phyloP scores from a whole-genome alignment of 768 basidiomycete species.

The Tulasnella sp. region DNA sequence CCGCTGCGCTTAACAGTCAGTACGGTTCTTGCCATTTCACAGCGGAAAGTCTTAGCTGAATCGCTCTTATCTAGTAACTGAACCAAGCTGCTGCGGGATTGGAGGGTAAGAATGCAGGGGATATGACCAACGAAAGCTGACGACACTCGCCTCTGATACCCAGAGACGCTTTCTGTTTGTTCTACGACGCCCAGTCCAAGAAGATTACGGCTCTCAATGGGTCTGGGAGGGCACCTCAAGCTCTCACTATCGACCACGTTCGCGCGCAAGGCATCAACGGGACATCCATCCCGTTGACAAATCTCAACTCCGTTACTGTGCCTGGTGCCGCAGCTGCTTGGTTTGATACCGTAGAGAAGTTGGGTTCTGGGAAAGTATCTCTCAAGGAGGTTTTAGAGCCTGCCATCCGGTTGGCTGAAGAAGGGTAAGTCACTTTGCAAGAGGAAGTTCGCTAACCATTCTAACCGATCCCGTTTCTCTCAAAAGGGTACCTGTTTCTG shows the following conservation, averaged over 20 bases:
- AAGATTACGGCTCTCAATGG: constrained; percentile 87
- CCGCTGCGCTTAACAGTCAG: constrained; percentile 75
- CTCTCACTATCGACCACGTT: constrained; percentile 69
- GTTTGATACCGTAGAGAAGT: constrained; percentile 79
- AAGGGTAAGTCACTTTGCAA: constrained; percentile 55
- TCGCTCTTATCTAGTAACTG: constrained; percentile 21
- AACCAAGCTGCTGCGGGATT: constrained; percentile 76
- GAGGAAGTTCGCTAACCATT: not conserved
- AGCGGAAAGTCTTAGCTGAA: not conserved
- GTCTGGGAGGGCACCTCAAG: constrained; percentile 81
- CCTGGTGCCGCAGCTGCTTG: constrained; percentile 91
- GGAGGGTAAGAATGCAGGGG: constrained; percentile 61
- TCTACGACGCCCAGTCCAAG: constrained; percentile 80
- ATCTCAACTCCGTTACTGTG: constrained; percentile 63
- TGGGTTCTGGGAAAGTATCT: constrained; percentile 71
- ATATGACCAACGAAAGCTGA: constrained; percentile 30
- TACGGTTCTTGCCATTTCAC: not conserved
- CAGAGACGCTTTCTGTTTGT: constrained; percentile 89
- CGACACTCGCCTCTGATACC: not conserved
- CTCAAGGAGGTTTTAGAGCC: constrained; percentile 76
- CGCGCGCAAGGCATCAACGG: constrained; percentile 66
- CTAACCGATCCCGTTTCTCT: not conserved
- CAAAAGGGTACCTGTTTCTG: constrained; percentile 80
- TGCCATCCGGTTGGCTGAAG: constrained; percentile 86
- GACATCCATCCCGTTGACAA: constrained; percentile 64